These are phyloP conservation scores for Pythium myriotylum DNA, from an alignment of 352 stramenopile species.

Conservation along the genomic window DNA sequence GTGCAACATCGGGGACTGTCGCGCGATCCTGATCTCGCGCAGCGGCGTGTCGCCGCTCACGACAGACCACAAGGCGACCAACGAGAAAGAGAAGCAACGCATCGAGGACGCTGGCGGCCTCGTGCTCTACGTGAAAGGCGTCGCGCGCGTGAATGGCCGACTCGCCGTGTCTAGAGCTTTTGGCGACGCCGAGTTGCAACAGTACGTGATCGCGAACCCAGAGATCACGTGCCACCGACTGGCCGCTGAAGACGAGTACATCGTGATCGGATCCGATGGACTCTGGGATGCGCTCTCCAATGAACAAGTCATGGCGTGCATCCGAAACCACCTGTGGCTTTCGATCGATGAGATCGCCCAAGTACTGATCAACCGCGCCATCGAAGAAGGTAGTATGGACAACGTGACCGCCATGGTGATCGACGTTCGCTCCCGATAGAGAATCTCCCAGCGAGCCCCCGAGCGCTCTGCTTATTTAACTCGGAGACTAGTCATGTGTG, in stretches of 20 bases:
- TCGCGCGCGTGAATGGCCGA: slow-evolving; percentile 69
- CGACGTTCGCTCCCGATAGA: slow-evolving; percentile 55
- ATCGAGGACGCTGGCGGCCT: slow-evolving; percentile 73
- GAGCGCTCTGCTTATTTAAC: slow-evolving; percentile 22
- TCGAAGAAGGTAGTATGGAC: slow-evolving; percentile 70
- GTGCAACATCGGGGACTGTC: slow-evolving; percentile 81
- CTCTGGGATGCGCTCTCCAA: slow-evolving; percentile 79
- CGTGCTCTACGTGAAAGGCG: slow-evolving; percentile 74
- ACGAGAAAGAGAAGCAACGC: slow-evolving; percentile 60
- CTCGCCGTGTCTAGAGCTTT: slow-evolving; percentile 74
- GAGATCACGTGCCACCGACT: slow-evolving; percentile 62
- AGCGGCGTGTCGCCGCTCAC: slow-evolving; percentile 51
- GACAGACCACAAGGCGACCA: slow-evolving; percentile 78
- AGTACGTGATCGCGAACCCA: slow-evolving; percentile 63
- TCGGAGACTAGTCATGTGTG: too few relatives aligned
- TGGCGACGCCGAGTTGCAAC: slow-evolving; percentile 62
- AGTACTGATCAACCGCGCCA: slow-evolving; percentile 65
- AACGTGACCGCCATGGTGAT: slow-evolving; percentile 81
- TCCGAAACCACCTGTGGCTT: slow-evolving; percentile 72
- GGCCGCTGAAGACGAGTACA: slow-evolving; percentile 62
- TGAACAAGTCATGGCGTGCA: slow-evolving; percentile 59
- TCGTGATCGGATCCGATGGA: slow-evolving; percentile 76
- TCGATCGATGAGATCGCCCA: slow-evolving; percentile 58
- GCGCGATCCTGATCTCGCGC: slow-evolving; percentile 58
- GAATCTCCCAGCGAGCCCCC: neutral